phyloP scores from a whole-genome alignment of 352 stramenopile genomes.

The Phytopythium cucurbitacearum region DNA sequence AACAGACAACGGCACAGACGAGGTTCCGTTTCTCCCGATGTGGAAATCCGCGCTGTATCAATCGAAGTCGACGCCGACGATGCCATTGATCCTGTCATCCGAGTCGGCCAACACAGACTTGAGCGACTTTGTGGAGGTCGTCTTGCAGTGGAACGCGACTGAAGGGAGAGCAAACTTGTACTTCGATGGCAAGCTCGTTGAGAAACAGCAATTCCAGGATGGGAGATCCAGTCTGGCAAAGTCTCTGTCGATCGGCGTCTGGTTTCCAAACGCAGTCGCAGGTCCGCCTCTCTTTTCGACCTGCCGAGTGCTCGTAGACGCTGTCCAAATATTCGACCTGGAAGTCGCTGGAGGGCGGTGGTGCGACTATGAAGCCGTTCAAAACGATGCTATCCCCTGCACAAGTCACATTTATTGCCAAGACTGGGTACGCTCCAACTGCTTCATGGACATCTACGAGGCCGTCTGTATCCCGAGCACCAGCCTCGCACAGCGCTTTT shows the following conservation, averaged over 20 bases:
- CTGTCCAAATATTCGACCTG: constrained; percentile 52
- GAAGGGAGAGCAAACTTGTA: constrained; percentile 57
- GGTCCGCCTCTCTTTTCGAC: constrained; percentile 50
- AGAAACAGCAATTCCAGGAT: constrained; percentile 21
- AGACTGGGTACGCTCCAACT: constrained; percentile 38
- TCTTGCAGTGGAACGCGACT: constrained; percentile 63
- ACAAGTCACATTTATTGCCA: constrained; percentile 29
- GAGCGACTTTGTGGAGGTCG: constrained; percentile 34
- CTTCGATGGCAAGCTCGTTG: constrained; percentile 43
- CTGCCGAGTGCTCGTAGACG: constrained; percentile 41
- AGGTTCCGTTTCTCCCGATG: constrained; percentile 44
- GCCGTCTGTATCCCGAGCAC: constrained; percentile 25
- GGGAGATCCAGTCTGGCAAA: neutral
- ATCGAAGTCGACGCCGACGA: constrained; percentile 29
- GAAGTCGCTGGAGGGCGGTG: constrained; percentile 52
- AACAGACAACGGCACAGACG: constrained; percentile 6
- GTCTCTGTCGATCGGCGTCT: constrained; percentile 49
- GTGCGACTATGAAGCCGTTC: constrained; percentile 49
- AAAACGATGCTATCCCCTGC: constrained; percentile 23
- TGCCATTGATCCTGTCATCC: constrained; percentile 26
- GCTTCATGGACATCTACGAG: constrained; percentile 63
- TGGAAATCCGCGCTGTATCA: constrained; percentile 63
- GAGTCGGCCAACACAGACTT: constrained; percentile 2
- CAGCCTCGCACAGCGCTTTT: constrained; percentile 14
- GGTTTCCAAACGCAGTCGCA: constrained; percentile 64